A percentile compares a stretch with the other conserved stretches of the same genome.
These are phyloP conservation scores for Austroboletus rostrupii DNA, from an alignment of 1,284 basidiomycete genomes.

Conservation along the genomic window DNA sequence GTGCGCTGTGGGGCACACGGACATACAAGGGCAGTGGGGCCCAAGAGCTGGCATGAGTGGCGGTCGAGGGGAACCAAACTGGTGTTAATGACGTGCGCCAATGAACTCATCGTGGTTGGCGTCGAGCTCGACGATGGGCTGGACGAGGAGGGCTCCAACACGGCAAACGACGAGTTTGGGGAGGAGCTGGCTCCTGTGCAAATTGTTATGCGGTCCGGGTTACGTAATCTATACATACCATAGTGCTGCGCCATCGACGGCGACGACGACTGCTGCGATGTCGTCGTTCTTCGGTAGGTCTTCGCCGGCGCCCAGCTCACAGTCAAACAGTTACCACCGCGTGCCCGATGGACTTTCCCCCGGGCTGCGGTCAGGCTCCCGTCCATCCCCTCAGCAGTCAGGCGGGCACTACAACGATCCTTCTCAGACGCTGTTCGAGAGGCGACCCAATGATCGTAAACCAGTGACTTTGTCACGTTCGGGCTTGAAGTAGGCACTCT, in stretches of 20 bases:
- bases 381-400: conserved; percentile 30
- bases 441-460: conserved; percentile 45
- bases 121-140: background rate
- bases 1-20: conserved; percentile 13
- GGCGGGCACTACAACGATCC: conserved; percentile 53
- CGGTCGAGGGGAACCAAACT: conserved; percentile 46
- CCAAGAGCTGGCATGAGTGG: conserved; percentile 59
- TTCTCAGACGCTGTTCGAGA: conserved; percentile 46
- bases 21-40: conserved; percentile 63
- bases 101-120: conserved; percentile 12
- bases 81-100: conserved; percentile 7
- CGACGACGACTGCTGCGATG: conserved; percentile 6
- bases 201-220: too few relatives aligned
- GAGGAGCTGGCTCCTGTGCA: background rate
- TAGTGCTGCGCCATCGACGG: background rate
- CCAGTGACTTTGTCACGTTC: conserved; percentile 31
- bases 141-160: background rate
- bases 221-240: too few relatives aligned
- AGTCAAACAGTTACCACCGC: conserved; percentile 45
- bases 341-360: conserved; percentile 34
- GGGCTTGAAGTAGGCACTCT: conserved; percentile 38
- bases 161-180: background rate
- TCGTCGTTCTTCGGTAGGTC: conserved; percentile 51
- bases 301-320: conserved; percentile 38
- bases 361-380: conserved; percentile 18